These are phyloP conservation scores for Stephanodiscus minutulus DNA, from an alignment of 108 stramenopile species.

Conservation along the genomic window DNA sequence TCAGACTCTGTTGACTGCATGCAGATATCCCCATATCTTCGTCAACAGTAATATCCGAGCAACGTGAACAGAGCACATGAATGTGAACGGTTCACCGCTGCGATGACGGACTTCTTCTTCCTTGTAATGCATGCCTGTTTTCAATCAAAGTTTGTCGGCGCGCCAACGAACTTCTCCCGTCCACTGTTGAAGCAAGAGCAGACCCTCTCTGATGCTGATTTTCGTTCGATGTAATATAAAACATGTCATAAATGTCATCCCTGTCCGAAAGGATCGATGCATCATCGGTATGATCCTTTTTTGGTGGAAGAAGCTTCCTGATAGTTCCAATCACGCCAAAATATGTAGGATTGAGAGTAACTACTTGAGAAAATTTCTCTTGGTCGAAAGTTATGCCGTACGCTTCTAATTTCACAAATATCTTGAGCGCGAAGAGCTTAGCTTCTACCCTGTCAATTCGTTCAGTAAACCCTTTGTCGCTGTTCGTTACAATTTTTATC, in stretches of 20 bases:
- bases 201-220: constrained; percentile 21
- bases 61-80: no score
- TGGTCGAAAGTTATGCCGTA: constrained; percentile 44
- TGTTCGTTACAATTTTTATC: constrained; percentile 17
- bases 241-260: constrained; percentile 49
- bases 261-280: constrained; percentile 23
- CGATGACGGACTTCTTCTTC: background rate
- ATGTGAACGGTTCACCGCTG: no score
- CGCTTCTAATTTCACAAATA: constrained; percentile 48
- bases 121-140: background rate
- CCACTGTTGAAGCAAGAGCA: constrained; percentile 11
- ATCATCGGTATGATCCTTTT: constrained; percentile 1
- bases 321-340: constrained; percentile 26
- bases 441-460: constrained; percentile 39
- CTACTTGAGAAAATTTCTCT: constrained; percentile 40
- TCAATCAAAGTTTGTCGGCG: background rate
- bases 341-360: constrained; percentile 34
- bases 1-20: no score
- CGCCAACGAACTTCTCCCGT: background rate
- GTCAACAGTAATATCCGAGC: no score
- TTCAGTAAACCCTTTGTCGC: background rate
- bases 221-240: constrained; percentile 28
- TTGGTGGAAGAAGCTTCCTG: constrained; percentile 29
- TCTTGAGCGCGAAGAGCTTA: constrained; percentile 38
- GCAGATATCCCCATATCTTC: no score